Conservation (phyloP, 2,329 filamentous ascomycete genomes). For the Monilinia aucupariae region DNA sequence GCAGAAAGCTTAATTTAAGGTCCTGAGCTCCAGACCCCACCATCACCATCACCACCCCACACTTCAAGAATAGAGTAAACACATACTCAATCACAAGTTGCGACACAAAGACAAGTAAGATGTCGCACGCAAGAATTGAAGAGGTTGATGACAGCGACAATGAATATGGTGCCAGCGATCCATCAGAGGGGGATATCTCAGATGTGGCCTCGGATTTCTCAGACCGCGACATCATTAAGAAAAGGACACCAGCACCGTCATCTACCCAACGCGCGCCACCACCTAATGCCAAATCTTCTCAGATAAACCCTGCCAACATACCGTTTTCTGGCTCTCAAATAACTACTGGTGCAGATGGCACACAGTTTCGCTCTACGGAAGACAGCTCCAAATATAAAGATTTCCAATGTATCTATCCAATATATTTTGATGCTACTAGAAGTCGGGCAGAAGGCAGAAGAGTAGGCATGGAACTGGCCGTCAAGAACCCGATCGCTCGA, state of each 20-base stretch:
- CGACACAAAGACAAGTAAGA: slow-evolving; percentile 37
- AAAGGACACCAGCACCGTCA: slow-evolving; percentile 13
- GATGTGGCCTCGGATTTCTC: slow-evolving; percentile 56
- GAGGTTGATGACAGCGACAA: slow-evolving; percentile 77
- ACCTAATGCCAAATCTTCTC: slow-evolving; percentile 36
- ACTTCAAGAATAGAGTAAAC: background rate
- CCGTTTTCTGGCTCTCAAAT: slow-evolving; percentile 38
- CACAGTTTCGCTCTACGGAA: slow-evolving; percentile 38
- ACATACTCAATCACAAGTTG: slow-evolving; percentile 5
- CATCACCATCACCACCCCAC: slow-evolving; percentile 14
- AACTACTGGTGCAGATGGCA: slow-evolving; percentile 35
- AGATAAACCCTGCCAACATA: slow-evolving; percentile 38
- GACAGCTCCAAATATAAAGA: slow-evolving; percentile 59
- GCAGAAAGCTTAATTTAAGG: background rate
- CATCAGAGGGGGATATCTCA: slow-evolving; percentile 76
- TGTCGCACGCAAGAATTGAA: slow-evolving; percentile 87
- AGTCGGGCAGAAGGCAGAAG: slow-evolving; percentile 75
- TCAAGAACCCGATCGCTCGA: slow-evolving; percentile 78
- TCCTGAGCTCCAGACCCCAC: slow-evolving; percentile 7
- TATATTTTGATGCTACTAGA: slow-evolving; percentile 84
- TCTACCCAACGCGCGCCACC: slow-evolving; percentile 27
- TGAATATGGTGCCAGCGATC: slow-evolving; percentile 54
- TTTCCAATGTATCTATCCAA: slow-evolving; percentile 86
- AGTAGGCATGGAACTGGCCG: slow-evolving; percentile 66
- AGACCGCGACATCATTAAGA: slow-evolving; percentile 39